phyloP scores from a whole-genome alignment of 192 early-diverging fungal genomes.

The Jimgerdemannia lactiflua region DNA sequence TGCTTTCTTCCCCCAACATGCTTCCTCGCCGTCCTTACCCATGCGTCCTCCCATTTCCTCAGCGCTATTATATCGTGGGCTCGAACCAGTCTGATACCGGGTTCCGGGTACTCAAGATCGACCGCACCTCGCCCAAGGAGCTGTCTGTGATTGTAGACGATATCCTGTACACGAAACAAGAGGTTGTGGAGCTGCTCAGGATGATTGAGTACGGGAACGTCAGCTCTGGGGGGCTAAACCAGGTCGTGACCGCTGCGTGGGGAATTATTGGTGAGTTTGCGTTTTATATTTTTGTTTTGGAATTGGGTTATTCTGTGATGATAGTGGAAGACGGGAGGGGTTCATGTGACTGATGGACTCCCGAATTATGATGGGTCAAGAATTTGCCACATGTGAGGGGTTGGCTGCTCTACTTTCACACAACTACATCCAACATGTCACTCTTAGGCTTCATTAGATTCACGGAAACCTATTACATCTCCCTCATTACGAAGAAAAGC shows the following conservation, averaged over 20 bases:
- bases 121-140: constrained; percentile 68
- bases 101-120: constrained; percentile 87
- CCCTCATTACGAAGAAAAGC: constrained; percentile 75
- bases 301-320: too few relatives aligned
- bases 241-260: constrained; percentile 50
- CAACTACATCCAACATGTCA: constrained; percentile 1
- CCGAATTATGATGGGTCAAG: neutral
- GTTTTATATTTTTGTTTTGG: neutral
- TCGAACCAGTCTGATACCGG: constrained; percentile 71
- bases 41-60: neutral
- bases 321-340: too few relatives aligned
- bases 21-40: neutral
- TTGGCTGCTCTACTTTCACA: too few relatives aligned
- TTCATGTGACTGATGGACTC: neutral
- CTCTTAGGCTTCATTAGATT: constrained; percentile 81
- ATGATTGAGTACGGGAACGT: constrained; percentile 81
- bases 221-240: constrained; percentile 63
- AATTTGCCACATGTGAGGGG: neutral
- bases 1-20: too few relatives aligned
- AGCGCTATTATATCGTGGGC: constrained; percentile 83
- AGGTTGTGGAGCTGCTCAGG: constrained; percentile 68
- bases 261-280: constrained; percentile 65
- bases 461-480: constrained; percentile 91
- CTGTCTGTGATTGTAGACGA: constrained; percentile 80
- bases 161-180: constrained; percentile 65